Percentiles rank a stretch among this genome's conserved stretches.
Evolutionary conservation across 257 asterid species (phyloP).

Genomic region (Ophiorrhiza pumila): DNA sequence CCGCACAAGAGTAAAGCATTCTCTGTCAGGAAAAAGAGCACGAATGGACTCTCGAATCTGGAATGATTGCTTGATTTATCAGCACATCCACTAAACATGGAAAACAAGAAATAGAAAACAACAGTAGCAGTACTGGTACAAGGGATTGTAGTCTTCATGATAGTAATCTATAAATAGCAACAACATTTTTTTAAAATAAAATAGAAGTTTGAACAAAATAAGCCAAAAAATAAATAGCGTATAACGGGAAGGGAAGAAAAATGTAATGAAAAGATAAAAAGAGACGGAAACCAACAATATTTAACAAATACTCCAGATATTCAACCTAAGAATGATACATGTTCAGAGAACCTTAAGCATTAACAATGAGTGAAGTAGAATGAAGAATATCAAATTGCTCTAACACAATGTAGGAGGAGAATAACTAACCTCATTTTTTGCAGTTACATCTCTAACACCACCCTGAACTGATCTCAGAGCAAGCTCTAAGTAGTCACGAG

Average conservation of each 20-base stretch:
- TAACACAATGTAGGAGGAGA: not conserved
- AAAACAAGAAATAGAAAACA: not conserved
- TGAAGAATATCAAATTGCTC: not conserved
- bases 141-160: too few relatives aligned
- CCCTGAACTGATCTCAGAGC: slow-evolving; percentile 84
- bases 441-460: slow-evolving; percentile 68
- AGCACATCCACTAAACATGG: slow-evolving; percentile 1
- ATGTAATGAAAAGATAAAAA: not conserved
- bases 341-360: not conserved
- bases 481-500: slow-evolving; percentile 97
- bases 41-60: slow-evolving; percentile 97
- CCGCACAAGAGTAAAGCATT: slow-evolving; percentile 92
- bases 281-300: not conserved
- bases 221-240: not conserved
- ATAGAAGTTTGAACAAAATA: not conserved
- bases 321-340: not conserved
- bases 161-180: not conserved
- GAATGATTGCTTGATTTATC: not conserved
- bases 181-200: not conserved
- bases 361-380: not conserved
- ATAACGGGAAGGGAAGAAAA: not conserved
- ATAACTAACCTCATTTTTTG: slow-evolving; percentile 78
- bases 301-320: not conserved
- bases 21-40: slow-evolving; percentile 98
- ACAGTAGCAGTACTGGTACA: not conserved